Conservation (phyloP, 1,139 yeast species). For the Yamadazyma oceani region DNA sequence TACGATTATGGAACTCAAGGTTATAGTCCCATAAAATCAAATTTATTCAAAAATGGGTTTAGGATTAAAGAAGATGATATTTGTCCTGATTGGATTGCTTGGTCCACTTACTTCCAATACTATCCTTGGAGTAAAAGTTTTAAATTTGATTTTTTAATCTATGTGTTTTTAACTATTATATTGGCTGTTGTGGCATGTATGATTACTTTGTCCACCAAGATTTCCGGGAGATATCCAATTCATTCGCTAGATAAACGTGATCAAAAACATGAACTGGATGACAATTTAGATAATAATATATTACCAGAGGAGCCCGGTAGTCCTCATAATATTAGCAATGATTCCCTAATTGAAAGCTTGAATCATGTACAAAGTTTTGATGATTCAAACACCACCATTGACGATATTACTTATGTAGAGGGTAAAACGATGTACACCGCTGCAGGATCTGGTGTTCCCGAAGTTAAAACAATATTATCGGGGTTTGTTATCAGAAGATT, state of each 20-base stretch:
- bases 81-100: conserved; percentile 48
- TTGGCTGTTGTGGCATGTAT: conserved; percentile 50
- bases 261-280: background rate
- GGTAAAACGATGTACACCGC: conserved; percentile 50
- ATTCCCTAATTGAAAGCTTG: background rate
- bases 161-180: conserved; percentile 38
- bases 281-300: conserved; percentile 2
- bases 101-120: conserved; percentile 37
- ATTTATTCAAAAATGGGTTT: conserved; percentile 25
- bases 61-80: conserved; percentile 13
- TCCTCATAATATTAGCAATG: background rate
- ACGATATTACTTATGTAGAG: conserved; percentile 5
- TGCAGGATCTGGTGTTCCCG: conserved; percentile 67
- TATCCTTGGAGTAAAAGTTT: conserved; percentile 18
- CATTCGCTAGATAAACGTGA: conserved; percentile 1
- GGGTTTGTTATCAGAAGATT: conserved; percentile 58
- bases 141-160: conserved; percentile 36
- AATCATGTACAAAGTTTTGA: conserved; percentile 2
- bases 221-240: conserved; percentile 23
- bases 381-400: background rate
- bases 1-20: background rate
- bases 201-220: conserved; percentile 51
- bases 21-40: conserved; percentile 7
- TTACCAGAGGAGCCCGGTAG: conserved; percentile 1
- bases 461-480: conserved; percentile 56